Evolutionary conservation across 2,329 filamentous ascomycete species (phyloP).

Genomic region (Xylariaceae sp.): DNA sequence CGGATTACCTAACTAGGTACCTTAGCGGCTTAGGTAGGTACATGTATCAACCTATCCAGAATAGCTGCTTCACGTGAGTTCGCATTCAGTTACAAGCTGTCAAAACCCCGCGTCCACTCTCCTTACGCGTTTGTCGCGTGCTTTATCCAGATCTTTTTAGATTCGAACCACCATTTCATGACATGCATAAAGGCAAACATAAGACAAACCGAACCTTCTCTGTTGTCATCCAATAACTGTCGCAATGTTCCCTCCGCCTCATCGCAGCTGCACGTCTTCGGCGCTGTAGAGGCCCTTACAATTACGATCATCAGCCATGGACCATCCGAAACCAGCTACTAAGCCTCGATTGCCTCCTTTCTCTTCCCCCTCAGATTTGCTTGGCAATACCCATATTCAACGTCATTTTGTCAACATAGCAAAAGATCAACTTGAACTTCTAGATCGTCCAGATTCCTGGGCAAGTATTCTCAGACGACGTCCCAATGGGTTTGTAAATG

Average conservation of each 20-base stretch:
- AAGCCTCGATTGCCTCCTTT: slow-evolving; percentile 13
- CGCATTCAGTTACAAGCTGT: slow-evolving; percentile 16
- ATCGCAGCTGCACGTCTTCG: neutral
- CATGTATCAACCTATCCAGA: neutral
- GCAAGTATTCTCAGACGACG: slow-evolving; percentile 26
- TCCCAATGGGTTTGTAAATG: slow-evolving; percentile 33
- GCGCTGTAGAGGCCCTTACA: neutral
- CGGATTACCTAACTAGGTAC: too few relatives aligned
- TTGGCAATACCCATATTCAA: slow-evolving; percentile 41
- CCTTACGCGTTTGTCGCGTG: slow-evolving; percentile 10
- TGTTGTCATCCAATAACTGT: neutral
- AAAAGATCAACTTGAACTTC: slow-evolving; percentile 50
- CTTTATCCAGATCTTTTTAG: neutral
- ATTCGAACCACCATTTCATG: neutral
- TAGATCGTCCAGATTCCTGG: slow-evolving; percentile 49
- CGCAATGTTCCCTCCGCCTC: neutral
- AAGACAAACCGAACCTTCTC: too few relatives aligned
- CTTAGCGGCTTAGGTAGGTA: too few relatives aligned
- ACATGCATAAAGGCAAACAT: neutral
- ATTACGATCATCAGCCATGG: slow-evolving; percentile 17
- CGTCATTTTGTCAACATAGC: slow-evolving; percentile 49
- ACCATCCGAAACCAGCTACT: slow-evolving; percentile 2
- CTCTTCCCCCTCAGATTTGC: slow-evolving; percentile 25
- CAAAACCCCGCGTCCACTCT: slow-evolving; percentile 11
- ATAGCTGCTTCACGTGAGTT: slow-evolving; percentile 29